phyloP scores from a whole-genome alignment of 2,329 filamentous ascomycete genomes.

The Achaetomium macrosporum region DNA sequence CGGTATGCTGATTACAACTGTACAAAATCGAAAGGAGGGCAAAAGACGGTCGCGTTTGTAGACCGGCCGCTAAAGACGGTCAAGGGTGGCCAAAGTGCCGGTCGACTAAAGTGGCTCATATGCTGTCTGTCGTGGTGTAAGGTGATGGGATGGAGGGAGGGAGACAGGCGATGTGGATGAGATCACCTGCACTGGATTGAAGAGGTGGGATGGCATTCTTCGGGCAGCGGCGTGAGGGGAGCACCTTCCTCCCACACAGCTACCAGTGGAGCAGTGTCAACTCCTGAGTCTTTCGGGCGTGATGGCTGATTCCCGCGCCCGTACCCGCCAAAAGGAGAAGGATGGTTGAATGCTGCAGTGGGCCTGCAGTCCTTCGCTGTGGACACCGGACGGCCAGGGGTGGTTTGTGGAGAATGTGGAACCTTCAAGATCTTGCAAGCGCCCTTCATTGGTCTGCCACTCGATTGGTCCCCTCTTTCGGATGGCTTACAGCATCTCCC shows the following conservation, averaged over 20 bases:
- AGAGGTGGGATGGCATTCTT: conserved; percentile 9
- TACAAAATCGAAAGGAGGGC: conserved; percentile 4
- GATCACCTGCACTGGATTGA: conserved; percentile 21
- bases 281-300: not conserved
- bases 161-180: conserved; percentile 23
- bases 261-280: conserved; percentile 1
- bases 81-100: conserved; percentile 23
- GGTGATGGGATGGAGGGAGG: conserved; percentile 21
- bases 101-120: conserved; percentile 16
- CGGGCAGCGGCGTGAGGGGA: conserved; percentile 16
- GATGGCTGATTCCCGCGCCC: conserved; percentile 7
- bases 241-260: not conserved
- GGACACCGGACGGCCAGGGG: not conserved
- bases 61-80: conserved; percentile 16
- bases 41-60: conserved; percentile 11
- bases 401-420: conserved; percentile 17
- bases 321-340: not conserved
- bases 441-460: conserved; percentile 15
- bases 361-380: not conserved
- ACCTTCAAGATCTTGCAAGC: not conserved
- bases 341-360: not conserved
- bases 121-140: conserved; percentile 14
- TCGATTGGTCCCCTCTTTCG: conserved; percentile 15
- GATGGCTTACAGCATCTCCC: conserved; percentile 23
- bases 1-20: conserved; percentile 11